phyloP scores from a whole-genome alignment of 2,329 filamentous ascomycete species.

The Fusarium drepaniforme region DNA sequence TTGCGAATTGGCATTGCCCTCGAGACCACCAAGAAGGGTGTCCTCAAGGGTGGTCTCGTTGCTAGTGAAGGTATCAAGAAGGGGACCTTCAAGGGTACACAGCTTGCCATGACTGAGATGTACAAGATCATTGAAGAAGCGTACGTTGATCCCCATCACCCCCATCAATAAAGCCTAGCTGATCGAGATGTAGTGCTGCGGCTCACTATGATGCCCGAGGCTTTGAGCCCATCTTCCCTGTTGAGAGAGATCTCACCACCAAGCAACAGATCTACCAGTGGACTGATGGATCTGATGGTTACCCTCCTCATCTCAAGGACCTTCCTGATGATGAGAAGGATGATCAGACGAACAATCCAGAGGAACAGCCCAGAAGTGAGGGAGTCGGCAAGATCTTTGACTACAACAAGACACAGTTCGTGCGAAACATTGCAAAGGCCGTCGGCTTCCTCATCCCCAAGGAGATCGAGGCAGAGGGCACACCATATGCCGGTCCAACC shows the following conservation, averaged over 20 bases:
- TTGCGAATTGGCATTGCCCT: conserved; percentile 17
- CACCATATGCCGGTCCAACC: conserved; percentile 15
- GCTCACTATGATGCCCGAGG: conserved; percentile 14
- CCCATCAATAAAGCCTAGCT: neutral
- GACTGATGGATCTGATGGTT: conserved; percentile 14
- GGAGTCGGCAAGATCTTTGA: conserved; percentile 22
- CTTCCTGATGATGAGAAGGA: conserved; percentile 9
- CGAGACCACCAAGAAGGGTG: conserved; percentile 7
- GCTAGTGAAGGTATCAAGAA: conserved; percentile 6
- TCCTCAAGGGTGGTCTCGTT: conserved; percentile 3
- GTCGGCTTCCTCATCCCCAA: conserved; percentile 19
- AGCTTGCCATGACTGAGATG: conserved; percentile 24
- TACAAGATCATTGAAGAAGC: conserved; percentile 27
- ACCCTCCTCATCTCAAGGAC: conserved; percentile 20
- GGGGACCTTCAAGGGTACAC: conserved; percentile 22
- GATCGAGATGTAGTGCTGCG: neutral
- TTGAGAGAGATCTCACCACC: neutral
- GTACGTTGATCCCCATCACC: neutral
- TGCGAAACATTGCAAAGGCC: neutral
- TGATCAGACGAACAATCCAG: neutral
- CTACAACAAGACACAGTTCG: neutral
- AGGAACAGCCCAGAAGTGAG: neutral
- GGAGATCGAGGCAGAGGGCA: neutral
- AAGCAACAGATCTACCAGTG: conserved; percentile 22
- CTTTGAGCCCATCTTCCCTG: conserved; percentile 20